Evolutionary conservation across 2,329 filamentous ascomycete species (phyloP).

Genomic region (Apiospora rasikravindrae): DNA sequence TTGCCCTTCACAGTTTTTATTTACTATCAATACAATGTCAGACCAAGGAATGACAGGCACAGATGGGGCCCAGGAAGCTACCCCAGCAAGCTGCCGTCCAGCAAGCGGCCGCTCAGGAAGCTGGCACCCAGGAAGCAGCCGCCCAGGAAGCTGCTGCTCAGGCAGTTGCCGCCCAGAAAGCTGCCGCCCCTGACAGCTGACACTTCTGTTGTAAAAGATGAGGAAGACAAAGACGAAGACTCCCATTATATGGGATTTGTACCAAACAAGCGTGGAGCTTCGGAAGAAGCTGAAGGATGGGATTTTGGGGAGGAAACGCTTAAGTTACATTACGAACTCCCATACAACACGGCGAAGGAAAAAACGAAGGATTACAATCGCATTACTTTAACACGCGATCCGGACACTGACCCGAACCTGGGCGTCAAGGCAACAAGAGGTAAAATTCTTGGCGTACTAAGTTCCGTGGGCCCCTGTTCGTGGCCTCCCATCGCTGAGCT

Average conservation of each 20-base stretch:
- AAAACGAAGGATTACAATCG: background rate
- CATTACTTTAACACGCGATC: background rate
- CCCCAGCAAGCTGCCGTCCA: background rate
- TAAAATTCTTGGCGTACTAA: background rate
- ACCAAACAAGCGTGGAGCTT: background rate
- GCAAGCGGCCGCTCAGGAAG: too few species aligned
- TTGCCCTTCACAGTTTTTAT: background rate
- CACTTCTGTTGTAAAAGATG: background rate
- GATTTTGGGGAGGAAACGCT: background rate
- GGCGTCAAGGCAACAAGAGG: background rate
- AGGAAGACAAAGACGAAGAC: background rate
- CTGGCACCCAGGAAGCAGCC: too few species aligned
- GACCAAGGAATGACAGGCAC: background rate
- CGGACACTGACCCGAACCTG: background rate
- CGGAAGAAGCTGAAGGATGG: background rate
- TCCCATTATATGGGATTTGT: background rate
- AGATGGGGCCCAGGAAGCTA: background rate
- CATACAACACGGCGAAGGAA: background rate
- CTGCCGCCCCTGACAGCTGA: too few species aligned
- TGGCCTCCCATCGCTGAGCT: slow-evolving; percentile 3
- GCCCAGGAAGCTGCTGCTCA: too few species aligned
- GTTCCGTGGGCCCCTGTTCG: background rate
- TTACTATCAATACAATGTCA: background rate
- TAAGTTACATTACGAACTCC: background rate
- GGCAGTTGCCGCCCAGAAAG: too few species aligned